Conservation (phyloP, 176 grass and related monocot genomes). For the Raddia guianensis region DNA sequence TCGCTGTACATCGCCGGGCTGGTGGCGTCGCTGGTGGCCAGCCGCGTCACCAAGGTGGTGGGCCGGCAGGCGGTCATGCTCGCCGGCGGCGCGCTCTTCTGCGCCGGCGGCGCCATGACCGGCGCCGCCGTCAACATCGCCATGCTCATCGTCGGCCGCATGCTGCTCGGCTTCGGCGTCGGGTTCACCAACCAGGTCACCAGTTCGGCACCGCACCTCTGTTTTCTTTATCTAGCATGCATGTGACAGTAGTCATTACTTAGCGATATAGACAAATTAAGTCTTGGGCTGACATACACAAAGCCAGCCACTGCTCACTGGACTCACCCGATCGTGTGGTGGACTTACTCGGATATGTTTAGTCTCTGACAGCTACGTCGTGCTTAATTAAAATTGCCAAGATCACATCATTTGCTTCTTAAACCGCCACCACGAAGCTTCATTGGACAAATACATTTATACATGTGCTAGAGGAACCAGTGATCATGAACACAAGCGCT, state of each 20-base stretch:
- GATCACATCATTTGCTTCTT: not conserved
- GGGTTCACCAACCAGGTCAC: constrained; percentile 90
- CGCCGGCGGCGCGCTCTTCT: constrained; percentile 70
- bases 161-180: constrained; percentile 81
- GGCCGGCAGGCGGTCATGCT: constrained; percentile 70
- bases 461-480: not conserved
- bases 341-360: not conserved
- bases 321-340: not conserved
- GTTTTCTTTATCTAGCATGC: not conserved
- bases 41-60: constrained; percentile 60
- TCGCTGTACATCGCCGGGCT: constrained; percentile 81
- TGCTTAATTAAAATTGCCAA: not conserved
- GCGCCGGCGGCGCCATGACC: constrained; percentile 62
- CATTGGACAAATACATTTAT: constrained; percentile 5
- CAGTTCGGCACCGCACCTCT: not conserved
- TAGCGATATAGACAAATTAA: not conserved
- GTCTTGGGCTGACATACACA: constrained; percentile 2
- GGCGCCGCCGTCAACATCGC: constrained; percentile 64
- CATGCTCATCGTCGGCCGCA: constrained; percentile 82
- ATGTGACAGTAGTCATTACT: not conserved
- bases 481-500: constrained; percentile 2
- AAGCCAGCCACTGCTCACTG: not conserved
- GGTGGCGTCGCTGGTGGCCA: constrained; percentile 56
- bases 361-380: constrained; percentile 1
- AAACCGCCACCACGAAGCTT: not conserved